phyloP scores from a whole-genome alignment of 2,329 filamentous ascomycete species.

The Alternaria sp. region DNA sequence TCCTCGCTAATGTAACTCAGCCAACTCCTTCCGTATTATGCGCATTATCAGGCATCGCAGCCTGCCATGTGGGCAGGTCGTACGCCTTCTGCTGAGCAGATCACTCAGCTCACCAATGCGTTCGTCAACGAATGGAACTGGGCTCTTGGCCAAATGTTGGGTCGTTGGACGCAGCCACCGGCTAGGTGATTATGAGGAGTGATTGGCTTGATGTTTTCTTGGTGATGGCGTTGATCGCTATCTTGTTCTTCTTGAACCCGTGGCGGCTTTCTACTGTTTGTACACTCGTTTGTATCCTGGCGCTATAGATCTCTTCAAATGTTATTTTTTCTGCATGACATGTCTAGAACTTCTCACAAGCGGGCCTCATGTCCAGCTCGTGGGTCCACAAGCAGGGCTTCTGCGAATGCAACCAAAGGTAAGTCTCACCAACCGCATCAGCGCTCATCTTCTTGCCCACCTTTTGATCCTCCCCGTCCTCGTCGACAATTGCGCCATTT shows the following conservation, averaged over 20 bases:
- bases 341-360: slow-evolving; percentile 57
- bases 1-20: slow-evolving; percentile 49
- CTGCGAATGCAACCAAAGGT: slow-evolving; percentile 61
- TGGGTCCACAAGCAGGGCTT: slow-evolving; percentile 61
- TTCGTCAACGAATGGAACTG: slow-evolving; percentile 73
- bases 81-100: slow-evolving; percentile 63
- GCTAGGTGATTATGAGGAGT: slow-evolving; percentile 9
- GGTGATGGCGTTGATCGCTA: slow-evolving; percentile 3
- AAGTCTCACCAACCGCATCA: slow-evolving; percentile 65
- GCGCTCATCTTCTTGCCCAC: slow-evolving; percentile 65
- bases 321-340: background rate
- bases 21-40: slow-evolving; percentile 68
- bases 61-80: slow-evolving; percentile 75
- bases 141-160: slow-evolving; percentile 71
- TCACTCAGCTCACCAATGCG: slow-evolving; percentile 66
- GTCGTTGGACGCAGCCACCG: slow-evolving; percentile 71
- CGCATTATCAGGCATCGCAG: slow-evolving; percentile 66
- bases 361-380: slow-evolving; percentile 61
- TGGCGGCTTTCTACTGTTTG: background rate
- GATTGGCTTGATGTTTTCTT: background rate
- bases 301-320: background rate
- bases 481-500: slow-evolving; percentile 64
- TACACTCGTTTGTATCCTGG: background rate
- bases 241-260: background rate
- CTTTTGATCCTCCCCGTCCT: slow-evolving; percentile 57